Conservation (phyloP, 139 green algal genomes). For the Auxenochlorella protothecoides region DNA sequence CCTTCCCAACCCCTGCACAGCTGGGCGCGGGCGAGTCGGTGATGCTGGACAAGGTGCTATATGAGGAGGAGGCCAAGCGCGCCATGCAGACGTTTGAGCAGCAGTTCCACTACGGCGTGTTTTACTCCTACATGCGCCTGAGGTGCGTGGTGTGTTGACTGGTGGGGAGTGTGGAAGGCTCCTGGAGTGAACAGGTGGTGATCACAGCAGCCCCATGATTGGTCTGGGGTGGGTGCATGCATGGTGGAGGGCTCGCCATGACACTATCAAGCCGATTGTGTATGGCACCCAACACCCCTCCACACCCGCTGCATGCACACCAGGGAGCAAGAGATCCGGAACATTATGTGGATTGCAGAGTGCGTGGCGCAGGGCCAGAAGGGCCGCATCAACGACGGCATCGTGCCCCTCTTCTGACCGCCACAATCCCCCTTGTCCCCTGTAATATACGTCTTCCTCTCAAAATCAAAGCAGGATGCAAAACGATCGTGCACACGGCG, state of each 20-base stretch:
- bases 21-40: conserved; percentile 79
- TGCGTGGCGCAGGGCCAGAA: conserved; percentile 91
- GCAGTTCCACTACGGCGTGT: conserved; percentile 90
- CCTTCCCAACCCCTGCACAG: conserved; percentile 19
- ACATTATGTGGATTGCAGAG: conserved; percentile 92
- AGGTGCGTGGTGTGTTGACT: conserved; percentile 40
- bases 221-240: conserved; percentile 48
- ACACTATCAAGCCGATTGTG: too few species aligned
- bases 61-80: conserved; percentile 81
- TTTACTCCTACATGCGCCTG: conserved; percentile 84
- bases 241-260: conserved; percentile 19
- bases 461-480: too few species aligned
- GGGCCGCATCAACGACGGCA: conserved; percentile 66
- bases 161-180: too few species aligned
- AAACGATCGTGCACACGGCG: too few species aligned
- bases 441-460: too few species aligned
- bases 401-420: conserved; percentile 33
- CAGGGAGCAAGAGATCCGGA: conserved; percentile 86
- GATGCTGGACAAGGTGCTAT: conserved; percentile 91
- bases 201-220: background rate
- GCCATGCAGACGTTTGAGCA: conserved; percentile 72
- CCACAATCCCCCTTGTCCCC: too few species aligned
- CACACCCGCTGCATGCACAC: too few species aligned
- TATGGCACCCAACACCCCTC: too few species aligned
- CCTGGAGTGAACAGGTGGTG: too few species aligned